Conservation (phyloP, 1,139 yeast species). For the Pichia sp. region DNA sequence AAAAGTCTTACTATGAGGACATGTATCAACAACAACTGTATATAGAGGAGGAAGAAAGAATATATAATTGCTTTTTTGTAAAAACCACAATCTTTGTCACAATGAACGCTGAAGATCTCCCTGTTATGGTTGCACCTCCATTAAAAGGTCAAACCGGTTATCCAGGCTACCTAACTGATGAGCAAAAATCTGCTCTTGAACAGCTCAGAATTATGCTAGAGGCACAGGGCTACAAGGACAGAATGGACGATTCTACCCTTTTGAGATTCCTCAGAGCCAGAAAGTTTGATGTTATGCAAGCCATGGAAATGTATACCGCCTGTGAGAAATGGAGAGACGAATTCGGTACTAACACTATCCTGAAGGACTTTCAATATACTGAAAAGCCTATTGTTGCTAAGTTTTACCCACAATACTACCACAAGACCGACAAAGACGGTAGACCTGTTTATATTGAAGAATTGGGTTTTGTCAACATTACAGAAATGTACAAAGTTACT, state of each 20-base stretch:
- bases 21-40: too few species aligned
- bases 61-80: too few species aligned
- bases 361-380: conserved; percentile 77
- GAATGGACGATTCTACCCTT: conserved; percentile 85
- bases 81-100: neutral
- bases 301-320: conserved; percentile 72
- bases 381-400: conserved; percentile 88
- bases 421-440: conserved; percentile 94
- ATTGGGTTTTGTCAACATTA: conserved; percentile 80
- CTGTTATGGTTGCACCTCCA: conserved; percentile 40
- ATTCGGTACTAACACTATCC: conserved; percentile 78
- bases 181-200: conserved; percentile 53
- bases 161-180: conserved; percentile 70
- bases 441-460: conserved; percentile 95
- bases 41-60: neutral
- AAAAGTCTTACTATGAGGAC: conserved; percentile 9
- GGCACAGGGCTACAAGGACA: conserved; percentile 57
- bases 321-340: conserved; percentile 92
- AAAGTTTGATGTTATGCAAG: conserved; percentile 76
- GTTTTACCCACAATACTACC: conserved; percentile 94
- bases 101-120: neutral
- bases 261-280: conserved; percentile 87
- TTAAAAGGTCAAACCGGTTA: conserved; percentile 57
- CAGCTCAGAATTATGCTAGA: conserved; percentile 50
- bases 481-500: conserved; percentile 89